Conservation (phyloP, 495 filamentous ascomycete genomes). For the Astrothelium macrocarpum region DNA sequence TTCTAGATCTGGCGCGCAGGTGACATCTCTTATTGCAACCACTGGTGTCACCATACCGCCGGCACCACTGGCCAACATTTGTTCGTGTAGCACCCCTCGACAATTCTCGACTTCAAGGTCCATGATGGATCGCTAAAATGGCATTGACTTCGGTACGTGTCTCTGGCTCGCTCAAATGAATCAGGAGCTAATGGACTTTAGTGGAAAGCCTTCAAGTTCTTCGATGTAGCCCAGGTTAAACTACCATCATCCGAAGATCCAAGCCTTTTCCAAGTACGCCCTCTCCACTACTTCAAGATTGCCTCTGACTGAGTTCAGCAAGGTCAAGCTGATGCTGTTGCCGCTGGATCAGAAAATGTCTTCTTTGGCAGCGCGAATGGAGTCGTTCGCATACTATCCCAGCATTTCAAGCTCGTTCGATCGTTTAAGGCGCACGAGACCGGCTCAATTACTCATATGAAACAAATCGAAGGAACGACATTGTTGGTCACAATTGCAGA, state of each 20-base stretch:
- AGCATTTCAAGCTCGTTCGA: slow-evolving; percentile 74
- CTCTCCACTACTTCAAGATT: slow-evolving; percentile 37
- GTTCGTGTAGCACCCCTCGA: neutral
- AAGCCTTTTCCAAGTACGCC: slow-evolving; percentile 49
- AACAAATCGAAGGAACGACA: slow-evolving; percentile 80
- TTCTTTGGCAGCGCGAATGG: slow-evolving; percentile 83
- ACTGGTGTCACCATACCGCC: too few species aligned
- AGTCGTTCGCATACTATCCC: slow-evolving; percentile 72
- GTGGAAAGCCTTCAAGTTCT: slow-evolving; percentile 99
- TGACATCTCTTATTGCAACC: too few species aligned
- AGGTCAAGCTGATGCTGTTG: slow-evolving; percentile 54
- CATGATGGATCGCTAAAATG: slow-evolving; percentile 25
- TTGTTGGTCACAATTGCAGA: slow-evolving; percentile 83
- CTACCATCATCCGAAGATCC: slow-evolving; percentile 62
- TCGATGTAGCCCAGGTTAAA: slow-evolving; percentile 81
- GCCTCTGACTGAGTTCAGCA: slow-evolving; percentile 35
- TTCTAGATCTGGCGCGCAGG: too few species aligned
- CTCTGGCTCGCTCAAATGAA: neutral
- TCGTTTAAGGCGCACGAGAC: slow-evolving; percentile 77
- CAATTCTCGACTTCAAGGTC: neutral
- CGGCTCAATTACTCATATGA: slow-evolving; percentile 83
- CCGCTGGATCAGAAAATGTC: slow-evolving; percentile 80
- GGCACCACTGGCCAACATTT: neutral
- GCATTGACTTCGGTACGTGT: slow-evolving; percentile 30
- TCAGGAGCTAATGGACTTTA: slow-evolving; percentile 29